Conservation (phyloP, 2,329 filamentous ascomycete species). For the Tolypocladium cylindrosporum region DNA sequence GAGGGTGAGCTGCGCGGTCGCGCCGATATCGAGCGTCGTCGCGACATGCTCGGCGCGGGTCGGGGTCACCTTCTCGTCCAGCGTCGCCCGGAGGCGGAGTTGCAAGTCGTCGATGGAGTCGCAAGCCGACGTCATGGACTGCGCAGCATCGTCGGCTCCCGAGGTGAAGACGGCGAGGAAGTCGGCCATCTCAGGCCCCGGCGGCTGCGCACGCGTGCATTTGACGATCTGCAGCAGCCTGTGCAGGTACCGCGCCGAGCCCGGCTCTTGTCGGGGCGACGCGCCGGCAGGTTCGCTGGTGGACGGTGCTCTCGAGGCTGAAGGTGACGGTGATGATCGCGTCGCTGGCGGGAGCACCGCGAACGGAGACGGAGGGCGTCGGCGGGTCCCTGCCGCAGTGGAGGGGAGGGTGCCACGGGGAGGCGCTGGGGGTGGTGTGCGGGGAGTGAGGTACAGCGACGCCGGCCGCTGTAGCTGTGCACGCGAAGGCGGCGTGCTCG, state of each 20-base stretch:
- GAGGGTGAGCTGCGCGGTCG: conserved; percentile 33
- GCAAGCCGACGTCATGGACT: conserved; percentile 15
- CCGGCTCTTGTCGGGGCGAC: conserved; percentile 10
- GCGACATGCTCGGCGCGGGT: conserved; percentile 41
- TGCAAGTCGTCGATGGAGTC: conserved; percentile 34
- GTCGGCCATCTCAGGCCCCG: conserved; percentile 21
- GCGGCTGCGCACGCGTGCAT: conserved; percentile 1
- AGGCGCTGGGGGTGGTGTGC: background rate
- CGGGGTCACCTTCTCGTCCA: conserved; percentile 32
- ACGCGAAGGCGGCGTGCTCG: background rate
- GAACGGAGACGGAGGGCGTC: background rate
- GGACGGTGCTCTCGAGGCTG: background rate
- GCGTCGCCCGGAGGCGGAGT: conserved; percentile 27
- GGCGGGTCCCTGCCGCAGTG: background rate
- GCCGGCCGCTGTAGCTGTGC: background rate
- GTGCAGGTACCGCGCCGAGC: conserved; percentile 6
- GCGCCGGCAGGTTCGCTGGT: background rate
- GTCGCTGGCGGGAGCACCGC: background rate
- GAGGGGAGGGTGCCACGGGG: background rate
- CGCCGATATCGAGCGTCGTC: conserved; percentile 34
- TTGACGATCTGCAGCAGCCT: conserved; percentile 9
- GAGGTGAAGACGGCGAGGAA: conserved; percentile 27
- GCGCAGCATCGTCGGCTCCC: conserved; percentile 10
- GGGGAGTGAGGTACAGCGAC: background rate
- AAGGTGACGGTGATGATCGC: conserved; percentile 1